A percentile compares a stretch with the other conserved stretches of the same genome.
phyloP scores from a whole-genome alignment of 148 eudicot genomes.

The Chenopodium suecicum region DNA sequence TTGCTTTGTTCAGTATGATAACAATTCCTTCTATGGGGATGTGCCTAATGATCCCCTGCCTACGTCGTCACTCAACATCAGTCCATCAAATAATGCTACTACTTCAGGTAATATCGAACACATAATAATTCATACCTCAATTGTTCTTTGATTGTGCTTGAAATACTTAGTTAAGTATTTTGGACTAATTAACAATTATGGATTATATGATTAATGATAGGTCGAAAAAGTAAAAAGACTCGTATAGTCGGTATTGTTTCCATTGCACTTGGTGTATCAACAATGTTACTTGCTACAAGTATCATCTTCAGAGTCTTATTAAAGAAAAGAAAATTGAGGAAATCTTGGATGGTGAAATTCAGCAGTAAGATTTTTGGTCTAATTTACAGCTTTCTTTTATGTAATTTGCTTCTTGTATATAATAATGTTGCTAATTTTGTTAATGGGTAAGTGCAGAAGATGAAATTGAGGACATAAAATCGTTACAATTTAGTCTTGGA shows the following conservation, averaged over 20 bases:
- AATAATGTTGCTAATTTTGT: too few species aligned
- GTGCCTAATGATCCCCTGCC: conserved; percentile 6
- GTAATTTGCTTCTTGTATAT: too few species aligned
- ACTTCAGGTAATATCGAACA: conserved; percentile 12
- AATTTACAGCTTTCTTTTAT: too few species aligned
- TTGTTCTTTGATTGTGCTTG: too few species aligned
- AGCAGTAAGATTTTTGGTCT: conserved; percentile 18
- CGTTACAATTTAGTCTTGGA: too few species aligned
- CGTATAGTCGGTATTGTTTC: conserved; percentile 4
- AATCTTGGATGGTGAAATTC: conserved; percentile 16
- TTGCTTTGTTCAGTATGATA: conserved; percentile 28
- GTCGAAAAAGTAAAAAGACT: conserved; percentile 6
- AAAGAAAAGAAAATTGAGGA: conserved; percentile 19
- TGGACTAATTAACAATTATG: too few species aligned
- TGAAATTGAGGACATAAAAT: too few species aligned
- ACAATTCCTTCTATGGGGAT: conserved; percentile 5
- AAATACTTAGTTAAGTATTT: too few species aligned
- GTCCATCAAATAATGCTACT: not conserved
- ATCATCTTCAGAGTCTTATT: conserved; percentile 1
- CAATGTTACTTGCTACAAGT: not conserved
- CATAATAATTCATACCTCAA: too few species aligned
- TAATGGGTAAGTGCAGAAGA: too few species aligned
- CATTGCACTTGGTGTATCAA: conserved; percentile 16
- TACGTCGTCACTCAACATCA: not conserved
- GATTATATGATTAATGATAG: not conserved